These are phyloP conservation scores for Syncephalastrum sp. DNA, from an alignment of 371 early-diverging fungal species.

Conservation along the genomic window DNA sequence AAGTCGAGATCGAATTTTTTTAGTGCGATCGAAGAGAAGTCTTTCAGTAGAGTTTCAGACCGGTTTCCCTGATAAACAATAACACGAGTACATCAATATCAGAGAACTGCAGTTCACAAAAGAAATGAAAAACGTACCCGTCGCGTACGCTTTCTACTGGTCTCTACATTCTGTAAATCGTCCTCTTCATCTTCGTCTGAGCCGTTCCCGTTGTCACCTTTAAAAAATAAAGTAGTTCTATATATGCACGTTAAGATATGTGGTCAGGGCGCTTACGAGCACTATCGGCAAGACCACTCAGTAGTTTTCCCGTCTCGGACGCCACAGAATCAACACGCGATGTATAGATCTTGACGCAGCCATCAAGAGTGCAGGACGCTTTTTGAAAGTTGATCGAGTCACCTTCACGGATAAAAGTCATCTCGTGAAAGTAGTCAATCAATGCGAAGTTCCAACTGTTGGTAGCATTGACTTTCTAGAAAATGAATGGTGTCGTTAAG, in stretches of 20 bases:
- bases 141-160: slow-evolving; percentile 35
- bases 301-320: slow-evolving; percentile 90
- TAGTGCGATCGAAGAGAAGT: slow-evolving; percentile 72
- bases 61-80: slow-evolving; percentile 27
- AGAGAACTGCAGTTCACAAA: neutral
- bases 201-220: neutral
- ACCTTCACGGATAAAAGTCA: slow-evolving; percentile 92
- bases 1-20: slow-evolving; percentile 94
- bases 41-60: slow-evolving; percentile 79
- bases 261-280: slow-evolving; percentile 38
- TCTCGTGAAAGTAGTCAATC: slow-evolving; percentile 98
- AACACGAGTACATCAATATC: neutral
- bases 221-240: neutral
- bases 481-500: neutral
- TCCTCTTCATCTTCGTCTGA: slow-evolving; percentile 42
- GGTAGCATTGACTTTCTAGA: slow-evolving; percentile 94
- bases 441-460: slow-evolving; percentile 98
- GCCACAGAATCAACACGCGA: slow-evolving; percentile 99
- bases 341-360: slow-evolving; percentile 98
- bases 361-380: slow-evolving; percentile 98
- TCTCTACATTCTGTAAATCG: slow-evolving; percentile 49
- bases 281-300: slow-evolving; percentile 83
- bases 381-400: slow-evolving; percentile 99
- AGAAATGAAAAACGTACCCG: slow-evolving; percentile 21
- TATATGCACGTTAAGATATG: neutral